A percentile compares a stretch with the other conserved stretches of the same genome.
These are phyloP conservation scores for Eucalyptus albens DNA, from an alignment of 345 rosid species.

Conservation along the genomic window DNA sequence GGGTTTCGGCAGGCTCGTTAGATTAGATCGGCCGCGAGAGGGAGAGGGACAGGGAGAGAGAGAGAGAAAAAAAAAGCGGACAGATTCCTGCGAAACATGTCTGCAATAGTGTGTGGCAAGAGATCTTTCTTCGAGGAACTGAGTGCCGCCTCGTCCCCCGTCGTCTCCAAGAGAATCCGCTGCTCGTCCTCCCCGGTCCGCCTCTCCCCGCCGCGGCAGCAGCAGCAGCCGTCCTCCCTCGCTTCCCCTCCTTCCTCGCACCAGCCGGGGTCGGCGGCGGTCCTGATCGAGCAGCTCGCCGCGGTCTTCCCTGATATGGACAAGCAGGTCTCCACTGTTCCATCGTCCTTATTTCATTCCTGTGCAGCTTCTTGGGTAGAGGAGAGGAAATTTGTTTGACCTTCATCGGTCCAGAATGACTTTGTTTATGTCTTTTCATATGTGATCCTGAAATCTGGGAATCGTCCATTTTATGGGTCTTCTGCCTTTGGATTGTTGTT, in stretches of 20 bases:
- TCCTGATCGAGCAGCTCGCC: conserved; percentile 35
- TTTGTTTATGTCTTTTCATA: background rate
- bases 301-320: conserved; percentile 75
- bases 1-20: background rate
- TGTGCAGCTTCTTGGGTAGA: background rate
- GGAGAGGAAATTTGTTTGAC: background rate
- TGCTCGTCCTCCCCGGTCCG: conserved; percentile 49
- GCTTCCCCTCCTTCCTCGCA: background rate
- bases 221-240: conserved; percentile 8
- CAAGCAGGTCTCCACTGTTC: conserved; percentile 29
- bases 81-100: conserved; percentile 46
- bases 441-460: background rate
- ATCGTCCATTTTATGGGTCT: background rate
- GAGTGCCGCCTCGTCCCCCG: conserved; percentile 34
- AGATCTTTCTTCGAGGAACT: conserved; percentile 84
- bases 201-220: conserved; percentile 31
- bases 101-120: conserved; percentile 91
- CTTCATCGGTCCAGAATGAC: background rate
- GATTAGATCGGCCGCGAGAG: background rate
- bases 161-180: conserved; percentile 45
- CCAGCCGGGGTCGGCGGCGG: conserved; percentile 9
- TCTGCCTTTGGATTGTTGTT: background rate
- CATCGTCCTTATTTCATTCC: background rate
- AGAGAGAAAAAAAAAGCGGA: background rate
- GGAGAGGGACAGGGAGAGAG: background rate